Base-by-base conservation (phyloP, 768 basidiomycete genomes). In the Kwoniella dendrophila region DNA sequence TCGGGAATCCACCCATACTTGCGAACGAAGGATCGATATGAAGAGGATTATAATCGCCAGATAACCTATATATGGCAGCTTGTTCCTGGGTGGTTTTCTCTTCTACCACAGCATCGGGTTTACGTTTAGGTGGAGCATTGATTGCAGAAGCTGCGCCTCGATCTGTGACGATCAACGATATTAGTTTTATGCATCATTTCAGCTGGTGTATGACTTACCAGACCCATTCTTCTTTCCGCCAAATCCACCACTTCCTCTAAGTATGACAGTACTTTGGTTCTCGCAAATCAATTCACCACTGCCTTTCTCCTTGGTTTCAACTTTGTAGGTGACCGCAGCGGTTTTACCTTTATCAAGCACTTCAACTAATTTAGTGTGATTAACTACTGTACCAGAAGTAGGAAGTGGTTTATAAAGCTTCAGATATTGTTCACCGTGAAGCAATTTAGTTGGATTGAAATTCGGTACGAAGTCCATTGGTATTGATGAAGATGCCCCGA, bases 341-440 rank as follows among this genome's bases (percentile, higher is more conserved):
- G 94, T 91, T 78, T 98, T 98, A 68, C 91, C 92, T 70, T 82
- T 82, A 73, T 82, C 82, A 27, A 82, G 76, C 1, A 80, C 82
- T 58, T 82, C 81, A 27, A 81, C 82, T 43, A 75, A 87, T 87
- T 88, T 84, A 4, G 86, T 84, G 66, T 89, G 83, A 74, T 84
- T 94, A 30, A 91, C 83, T 22, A 98, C 82, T 22, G 88, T 85
- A 0, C 86, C 95, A 62, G 83, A 86, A 0, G 91, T 91, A 0
- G 95, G 94, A 62, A 98, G 90, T 0, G 89, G 87, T 1, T 82
- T 86, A 71, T 40, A 62, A 78, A 99, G 90, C 63, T 86, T 84
- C 69, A 99, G 81, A 79, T 91, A 98, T 73, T 98, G 96, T 76
- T 99, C 96, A 45, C 96, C 96, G 76, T 99, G 96, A 18, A 99